Evolutionary conservation across 352 stramenopile species (phyloP), one percentile per base, ranked within the genome.

Genomic region (Phytophthora fragariae): DNA sequence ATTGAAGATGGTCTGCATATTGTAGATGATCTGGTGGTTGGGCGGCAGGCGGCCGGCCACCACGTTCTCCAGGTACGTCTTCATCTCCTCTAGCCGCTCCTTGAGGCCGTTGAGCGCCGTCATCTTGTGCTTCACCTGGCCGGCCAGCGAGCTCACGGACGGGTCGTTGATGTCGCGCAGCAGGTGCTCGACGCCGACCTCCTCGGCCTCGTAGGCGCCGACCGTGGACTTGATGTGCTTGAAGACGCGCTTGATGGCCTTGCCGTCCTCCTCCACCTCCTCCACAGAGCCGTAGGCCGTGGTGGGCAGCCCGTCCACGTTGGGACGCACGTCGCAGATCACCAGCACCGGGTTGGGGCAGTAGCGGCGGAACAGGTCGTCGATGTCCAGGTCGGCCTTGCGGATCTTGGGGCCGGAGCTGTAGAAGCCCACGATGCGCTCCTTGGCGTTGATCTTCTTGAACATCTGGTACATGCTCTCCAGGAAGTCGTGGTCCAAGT

Each of bases 1-100:
- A 81, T 99, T 99, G 78, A 99, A 98, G 76, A 99, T 99, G n/a
- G 96, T 98, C 88, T 99, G 98, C 90, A 99, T 97, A 86, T 99
- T 99, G 89, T 99, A 99, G 68, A 99, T 92, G 86, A 99, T 99
- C 72, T 95, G 89, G 76, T 95, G 84, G 77, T 95, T 95, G 29
- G 83, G 78, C 39, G 89, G 89, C 57, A 94, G 66, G 17, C 79
- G 81, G 31, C 89, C 92, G 9, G 85, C 84, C 12, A 97, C 89
- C 19, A 98, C 95, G 59, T 97, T 95, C 77, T 99, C 91, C 29
- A 99, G 81, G 79, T 99, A 99, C 76, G 91, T 89, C 78, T 99
- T 98, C 92, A 99, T 99, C 84, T 99, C 97, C 52, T 98, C 89
- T n/a, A 99, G 84, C 57, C 94, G 87, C 53, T 95, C 93, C 62